Conservation (phyloP, 306 rosid genomes). For the Urtica urens region DNA sequence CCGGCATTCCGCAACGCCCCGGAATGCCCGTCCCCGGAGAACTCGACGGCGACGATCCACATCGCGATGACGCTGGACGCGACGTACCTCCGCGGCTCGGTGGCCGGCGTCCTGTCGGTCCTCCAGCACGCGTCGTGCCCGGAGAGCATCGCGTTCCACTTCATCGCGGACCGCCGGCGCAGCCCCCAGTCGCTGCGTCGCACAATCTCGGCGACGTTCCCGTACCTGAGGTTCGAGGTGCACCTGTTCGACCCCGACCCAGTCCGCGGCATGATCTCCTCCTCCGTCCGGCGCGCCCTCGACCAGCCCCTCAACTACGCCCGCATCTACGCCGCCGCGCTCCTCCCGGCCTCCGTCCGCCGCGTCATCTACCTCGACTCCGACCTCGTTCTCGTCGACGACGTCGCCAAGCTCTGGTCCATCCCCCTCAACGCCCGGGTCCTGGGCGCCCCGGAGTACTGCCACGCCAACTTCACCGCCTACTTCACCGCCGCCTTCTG, state of each 20-base stretch:
- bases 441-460: constrained; percentile 82
- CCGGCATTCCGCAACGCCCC: constrained; percentile 79
- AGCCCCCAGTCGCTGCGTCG: constrained; percentile 50
- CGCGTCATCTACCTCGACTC: constrained; percentile 85
- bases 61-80: constrained; percentile 78
- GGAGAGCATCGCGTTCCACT: constrained; percentile 72
- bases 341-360: constrained; percentile 42
- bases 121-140: constrained; percentile 86
- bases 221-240: constrained; percentile 54
- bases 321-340: constrained; percentile 68
- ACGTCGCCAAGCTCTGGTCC: constrained; percentile 75
- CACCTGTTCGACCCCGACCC: constrained; percentile 65
- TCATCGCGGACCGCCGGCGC: constrained; percentile 48
- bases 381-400: constrained; percentile 77
- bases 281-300: constrained; percentile 67
- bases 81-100: constrained; percentile 82
- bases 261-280: constrained; percentile 72
- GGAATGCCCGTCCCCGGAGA: constrained; percentile 34
- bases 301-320: constrained; percentile 94
- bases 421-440: constrained; percentile 50
- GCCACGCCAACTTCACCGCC: constrained; percentile 81
- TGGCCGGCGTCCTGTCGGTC: constrained; percentile 75
- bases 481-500: constrained; percentile 73
- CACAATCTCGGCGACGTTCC: constrained; percentile 53
- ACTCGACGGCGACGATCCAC: constrained; percentile 40